Base-by-base conservation (phyloP, 164 flowering plant species). In the Nelumbo lutea region DNA sequence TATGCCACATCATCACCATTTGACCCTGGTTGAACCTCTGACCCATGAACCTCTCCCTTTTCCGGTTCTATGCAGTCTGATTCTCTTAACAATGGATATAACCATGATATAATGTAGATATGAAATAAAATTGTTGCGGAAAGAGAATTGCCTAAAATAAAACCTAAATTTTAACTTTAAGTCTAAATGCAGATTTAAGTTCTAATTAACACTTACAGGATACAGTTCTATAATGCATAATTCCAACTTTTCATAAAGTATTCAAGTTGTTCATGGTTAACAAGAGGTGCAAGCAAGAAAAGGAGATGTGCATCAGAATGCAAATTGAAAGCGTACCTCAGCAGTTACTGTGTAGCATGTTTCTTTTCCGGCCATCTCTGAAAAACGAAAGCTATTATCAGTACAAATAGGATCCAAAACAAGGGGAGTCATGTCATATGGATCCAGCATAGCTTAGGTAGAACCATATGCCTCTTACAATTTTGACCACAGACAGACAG, bases 341-440 rank as follows among this genome's bases (percentile, higher is more conserved):
- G 81, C 83, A 42, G 83, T 75, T 56, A 83, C 76, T 47, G 72
- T 78, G 70, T 87, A 86, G 50, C 72, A 9, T 62, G 75, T 82
- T 75, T 84, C 87, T 64, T 55, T 82, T 45, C 76, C 82, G 43
- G 43, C 69, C 51, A 82, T 52, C n/a, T 78, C 85, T 83, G 66
- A 14, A 64, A 74, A 50, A 59, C 53, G 10, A 42, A 55, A 58
- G 3, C 6, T 6, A 3, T 6, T 6, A 9, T 41, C 52, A 6
- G 9, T 9, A 43, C 11, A 50, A 15, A n/a, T 9, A 59, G 39
- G 40, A 5, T 6, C 13, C 42, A 6, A 61, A 67, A 43, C 27
- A 27, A 27, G 27, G 27, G 27, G 27, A 27, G 27, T 27, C 27
- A 27, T 27, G 27, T 27, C 27, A 27, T 27, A 27, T 27, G 27